These are phyloP conservation scores for Apophysomyces trapeziformis DNA, from an alignment of 371 early-diverging fungal genomes.

Conservation along the genomic window DNA sequence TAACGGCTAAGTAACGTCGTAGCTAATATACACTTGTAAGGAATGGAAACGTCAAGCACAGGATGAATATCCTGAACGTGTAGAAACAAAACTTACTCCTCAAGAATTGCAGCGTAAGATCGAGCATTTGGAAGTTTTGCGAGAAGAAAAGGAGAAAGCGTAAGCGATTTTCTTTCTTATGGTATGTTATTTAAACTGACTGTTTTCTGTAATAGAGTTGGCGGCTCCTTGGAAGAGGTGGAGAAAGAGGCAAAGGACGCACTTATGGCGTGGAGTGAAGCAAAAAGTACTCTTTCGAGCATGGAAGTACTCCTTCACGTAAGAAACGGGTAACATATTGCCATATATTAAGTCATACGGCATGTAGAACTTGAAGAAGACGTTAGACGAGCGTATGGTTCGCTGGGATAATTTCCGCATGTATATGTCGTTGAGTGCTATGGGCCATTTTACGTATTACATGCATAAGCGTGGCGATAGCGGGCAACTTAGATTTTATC, in stretches of 20 bases:
- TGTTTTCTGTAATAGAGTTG: conserved; percentile 9
- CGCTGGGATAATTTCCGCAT: conserved; percentile 72
- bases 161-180: conserved; percentile 15
- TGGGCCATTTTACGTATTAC: conserved; percentile 70
- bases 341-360: neutral
- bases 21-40: conserved; percentile 13
- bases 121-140: conserved; percentile 51
- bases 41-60: conserved; percentile 55
- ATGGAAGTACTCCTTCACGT: conserved; percentile 57
- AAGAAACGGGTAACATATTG: conserved; percentile 1
- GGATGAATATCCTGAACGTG: conserved; percentile 68
- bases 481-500: conserved; percentile 86
- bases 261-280: conserved; percentile 56
- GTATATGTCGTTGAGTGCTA: conserved; percentile 78
- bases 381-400: conserved; percentile 62
- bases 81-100: conserved; percentile 51
- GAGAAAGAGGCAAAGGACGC: conserved; percentile 54
- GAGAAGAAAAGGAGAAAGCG: conserved; percentile 57
- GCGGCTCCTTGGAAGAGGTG: conserved; percentile 60
- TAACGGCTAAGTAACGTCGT: neutral
- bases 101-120: conserved; percentile 67
- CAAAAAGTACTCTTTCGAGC: conserved; percentile 58
- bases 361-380: conserved; percentile 51
- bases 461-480: conserved; percentile 86
- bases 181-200: neutral